phyloP scores from a whole-genome alignment of 768 basidiomycete genomes.

The Floccularia luteovirens region DNA sequence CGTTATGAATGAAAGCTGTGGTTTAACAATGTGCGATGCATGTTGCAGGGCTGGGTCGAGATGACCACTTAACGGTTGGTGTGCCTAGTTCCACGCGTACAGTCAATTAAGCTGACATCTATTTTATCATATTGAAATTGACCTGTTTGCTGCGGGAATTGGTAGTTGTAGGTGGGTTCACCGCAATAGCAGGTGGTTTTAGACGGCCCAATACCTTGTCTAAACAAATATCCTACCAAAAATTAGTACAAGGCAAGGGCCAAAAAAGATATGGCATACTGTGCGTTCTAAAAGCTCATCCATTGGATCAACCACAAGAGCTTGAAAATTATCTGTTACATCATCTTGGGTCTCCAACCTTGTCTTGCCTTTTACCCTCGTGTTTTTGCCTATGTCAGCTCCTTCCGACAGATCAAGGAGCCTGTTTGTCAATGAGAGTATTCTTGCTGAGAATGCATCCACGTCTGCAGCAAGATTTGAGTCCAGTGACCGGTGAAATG shows the following conservation, averaged over 20 bases:
- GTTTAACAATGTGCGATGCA: slow-evolving; percentile 70
- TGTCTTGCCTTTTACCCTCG: slow-evolving; percentile 43
- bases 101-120: not conserved
- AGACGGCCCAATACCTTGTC: slow-evolving; percentile 71
- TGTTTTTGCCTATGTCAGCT: slow-evolving; percentile 12
- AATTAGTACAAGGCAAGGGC: not conserved
- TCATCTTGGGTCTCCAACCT: slow-evolving; percentile 67
- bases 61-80: slow-evolving; percentile 26
- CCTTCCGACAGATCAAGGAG: slow-evolving; percentile 44
- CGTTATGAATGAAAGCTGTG: slow-evolving; percentile 67
- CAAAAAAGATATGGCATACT: slow-evolving; percentile 29
- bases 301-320: slow-evolving; percentile 73
- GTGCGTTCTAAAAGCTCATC: slow-evolving; percentile 83
- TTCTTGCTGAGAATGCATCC: slow-evolving; percentile 58
- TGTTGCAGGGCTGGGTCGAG: slow-evolving; percentile 63
- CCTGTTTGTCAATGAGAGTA: slow-evolving; percentile 60
- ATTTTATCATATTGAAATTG: slow-evolving; percentile 2
- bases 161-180: slow-evolving; percentile 30
- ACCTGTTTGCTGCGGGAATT: slow-evolving; percentile 28
- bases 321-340: slow-evolving; percentile 76
- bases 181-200: slow-evolving; percentile 56
- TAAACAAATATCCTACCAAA: slow-evolving; percentile 64
- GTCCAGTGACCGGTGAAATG: slow-evolving; percentile 89
- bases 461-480: slow-evolving; percentile 57
- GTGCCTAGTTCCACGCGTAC: slow-evolving; percentile 18